phyloP scores from a whole-genome alignment of 164 flowering plant genomes.

The Protea cynaroides region DNA sequence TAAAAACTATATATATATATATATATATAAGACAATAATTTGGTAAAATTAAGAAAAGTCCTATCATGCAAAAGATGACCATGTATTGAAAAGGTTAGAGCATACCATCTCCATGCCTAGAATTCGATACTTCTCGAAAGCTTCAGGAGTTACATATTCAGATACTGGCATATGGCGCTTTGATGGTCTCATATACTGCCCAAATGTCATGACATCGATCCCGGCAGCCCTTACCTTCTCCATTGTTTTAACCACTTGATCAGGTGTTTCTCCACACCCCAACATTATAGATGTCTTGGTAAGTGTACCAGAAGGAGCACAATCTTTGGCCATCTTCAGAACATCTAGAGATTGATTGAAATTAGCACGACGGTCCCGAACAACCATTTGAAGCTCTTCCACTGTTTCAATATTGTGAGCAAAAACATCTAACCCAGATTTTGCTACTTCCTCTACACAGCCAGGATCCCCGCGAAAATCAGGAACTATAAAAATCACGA shows the following conservation, averaged over 20 bases:
- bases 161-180: constrained; percentile 97
- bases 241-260: constrained; percentile 84
- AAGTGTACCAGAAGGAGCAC: constrained; percentile 80
- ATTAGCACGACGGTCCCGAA: constrained; percentile 91
- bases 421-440: constrained; percentile 86
- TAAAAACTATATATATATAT: no score
- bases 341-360: constrained; percentile 89
- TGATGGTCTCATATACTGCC: constrained; percentile 99
- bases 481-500: constrained; percentile 55
- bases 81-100: neutral
- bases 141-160: constrained; percentile 90
- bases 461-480: constrained; percentile 78
- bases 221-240: constrained; percentile 95
- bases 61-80: neutral
- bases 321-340: constrained; percentile 70
- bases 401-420: constrained; percentile 99
- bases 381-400: constrained; percentile 85
- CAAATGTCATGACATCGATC: constrained; percentile 94
- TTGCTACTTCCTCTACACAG: constrained; percentile 82
- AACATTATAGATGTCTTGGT: constrained; percentile 96
- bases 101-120: constrained; percentile 93
- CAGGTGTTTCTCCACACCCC: constrained; percentile 99
- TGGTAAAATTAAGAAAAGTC: neutral
- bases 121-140: constrained; percentile 69
- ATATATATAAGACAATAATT: neutral